Evolutionary conservation across 306 rosid genomes (phyloP).

Genomic region (Acacia confusa): DNA sequence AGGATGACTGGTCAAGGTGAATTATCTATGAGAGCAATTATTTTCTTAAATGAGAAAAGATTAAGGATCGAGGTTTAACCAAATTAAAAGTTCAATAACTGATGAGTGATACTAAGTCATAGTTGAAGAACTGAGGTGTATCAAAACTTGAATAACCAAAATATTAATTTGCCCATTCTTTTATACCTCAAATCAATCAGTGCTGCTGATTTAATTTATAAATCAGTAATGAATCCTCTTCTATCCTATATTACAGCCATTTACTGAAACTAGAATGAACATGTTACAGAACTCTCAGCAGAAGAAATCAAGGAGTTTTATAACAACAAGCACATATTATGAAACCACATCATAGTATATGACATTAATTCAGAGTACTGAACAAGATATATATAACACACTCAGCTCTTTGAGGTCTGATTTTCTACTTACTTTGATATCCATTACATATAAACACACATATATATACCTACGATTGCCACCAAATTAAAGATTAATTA

Average conservation of each 20-base stretch:
- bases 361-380: not conserved
- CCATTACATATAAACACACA: not conserved
- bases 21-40: too few relatives aligned
- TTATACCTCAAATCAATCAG: not conserved
- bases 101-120: too few relatives aligned
- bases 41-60: too few relatives aligned
- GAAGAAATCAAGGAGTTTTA: not conserved
- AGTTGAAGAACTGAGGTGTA: too few relatives aligned
- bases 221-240: not conserved
- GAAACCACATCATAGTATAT: not conserved
- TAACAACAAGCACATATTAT: not conserved
- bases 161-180: too few relatives aligned
- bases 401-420: not conserved
- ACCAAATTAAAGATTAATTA: slow-evolving; percentile 18
- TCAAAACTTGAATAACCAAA: too few relatives aligned
- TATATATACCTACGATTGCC: not conserved
- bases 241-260: not conserved
- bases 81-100: too few relatives aligned
- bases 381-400: not conserved
- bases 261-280: not conserved
- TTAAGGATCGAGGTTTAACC: too few relatives aligned
- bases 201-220: too few relatives aligned
- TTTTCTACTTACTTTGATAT: not conserved
- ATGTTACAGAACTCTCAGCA: not conserved
- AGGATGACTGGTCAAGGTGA: too few relatives aligned